Evolutionary conservation across 2,329 filamentous ascomycete species (phyloP).

Genomic region (Fusarium sp.): DNA sequence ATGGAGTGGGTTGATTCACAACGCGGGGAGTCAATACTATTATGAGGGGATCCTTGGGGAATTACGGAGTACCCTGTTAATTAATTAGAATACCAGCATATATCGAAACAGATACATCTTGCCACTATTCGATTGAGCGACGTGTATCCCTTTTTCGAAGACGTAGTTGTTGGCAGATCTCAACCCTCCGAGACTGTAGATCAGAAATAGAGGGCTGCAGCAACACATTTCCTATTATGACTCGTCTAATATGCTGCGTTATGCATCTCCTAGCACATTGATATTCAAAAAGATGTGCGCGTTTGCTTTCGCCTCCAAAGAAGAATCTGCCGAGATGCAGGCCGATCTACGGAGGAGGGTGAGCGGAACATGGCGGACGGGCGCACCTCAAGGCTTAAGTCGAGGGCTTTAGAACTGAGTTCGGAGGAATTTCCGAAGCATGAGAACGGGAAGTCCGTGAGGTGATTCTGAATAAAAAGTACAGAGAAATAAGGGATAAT

Average conservation of each 20-base stretch:
- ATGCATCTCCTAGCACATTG: constrained; percentile 5
- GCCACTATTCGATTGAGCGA: constrained; percentile 4
- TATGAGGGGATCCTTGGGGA: constrained; percentile 15
- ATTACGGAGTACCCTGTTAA: constrained; percentile 13
- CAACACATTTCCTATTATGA: constrained; percentile 6
- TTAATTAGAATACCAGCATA: not conserved
- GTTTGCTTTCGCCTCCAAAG: constrained; percentile 21
- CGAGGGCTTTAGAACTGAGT: constrained; percentile 5
- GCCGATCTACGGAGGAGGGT: constrained; percentile 30
- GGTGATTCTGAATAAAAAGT: constrained; percentile 7
- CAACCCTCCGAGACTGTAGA: constrained; percentile 29
- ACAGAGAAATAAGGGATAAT: not conserved
- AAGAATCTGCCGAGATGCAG: constrained; percentile 32
- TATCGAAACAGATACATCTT: constrained; percentile 2
- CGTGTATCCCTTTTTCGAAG: not conserved
- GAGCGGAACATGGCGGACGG: constrained; percentile 12
- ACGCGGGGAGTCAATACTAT: constrained; percentile 1
- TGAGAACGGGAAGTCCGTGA: constrained; percentile 5
- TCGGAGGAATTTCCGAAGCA: constrained; percentile 28
- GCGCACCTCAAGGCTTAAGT: not conserved
- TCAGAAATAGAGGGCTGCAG: constrained; percentile 27
- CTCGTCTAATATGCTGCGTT: not conserved
- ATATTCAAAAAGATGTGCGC: constrained; percentile 24
- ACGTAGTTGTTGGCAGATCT: constrained; percentile 30
- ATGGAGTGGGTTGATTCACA: constrained; percentile 26